Base-by-base conservation (phyloP, 2,329 filamentous ascomycete species). In the Massarina eburnea region DNA sequence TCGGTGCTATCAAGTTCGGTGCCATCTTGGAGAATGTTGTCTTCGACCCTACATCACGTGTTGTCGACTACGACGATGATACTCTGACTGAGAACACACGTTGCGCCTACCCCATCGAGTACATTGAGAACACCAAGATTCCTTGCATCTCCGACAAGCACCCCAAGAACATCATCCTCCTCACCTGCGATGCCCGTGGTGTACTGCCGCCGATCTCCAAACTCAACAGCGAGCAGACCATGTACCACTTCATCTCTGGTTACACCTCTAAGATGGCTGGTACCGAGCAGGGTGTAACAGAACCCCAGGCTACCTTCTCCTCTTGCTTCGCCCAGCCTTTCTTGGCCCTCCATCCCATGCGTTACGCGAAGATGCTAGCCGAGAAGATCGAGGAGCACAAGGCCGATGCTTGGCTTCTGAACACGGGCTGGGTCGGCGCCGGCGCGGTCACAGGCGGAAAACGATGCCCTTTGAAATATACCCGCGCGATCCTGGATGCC, bases 241-340 rank as follows among this genome's bases (percentile, higher is more conserved):
- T 99, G 92, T 99, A 97, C 86, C 94, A 99, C 82, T 99, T 99
- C 85, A 99, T 99, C 76, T 95, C 89, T 15, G 94, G 94, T 63
- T 99, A 99, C 82, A 99, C 94, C 55, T 97, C 92, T 70, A 99
- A 99, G 86, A 99, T 99, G 94, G 94, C 94, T 57, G 94, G 94
- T 67, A 99, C 94, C 26, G 94, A 99, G 78, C 90, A 96, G 58
- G 94, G 94, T 67, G 85, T 99, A 57, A 95, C 89, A 8, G 94
- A 99, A 78, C 94, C 94, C 56, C 90, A 97, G 77, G 94, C 94
- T 19, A 99, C 94, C 66, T 99, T 99, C 85, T 97, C 91, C 20
- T 95, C 91, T 42, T 99, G 94, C 84, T 99, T 99, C 76, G 94
- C 94, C 45, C 94, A 99, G 78, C 94, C 94, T 52, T 99, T 99